Evolutionary conservation across 768 basidiomycete genomes (phyloP), one percentile per base, ranked within the genome.

Genomic region (Suillus weaverae): DNA sequence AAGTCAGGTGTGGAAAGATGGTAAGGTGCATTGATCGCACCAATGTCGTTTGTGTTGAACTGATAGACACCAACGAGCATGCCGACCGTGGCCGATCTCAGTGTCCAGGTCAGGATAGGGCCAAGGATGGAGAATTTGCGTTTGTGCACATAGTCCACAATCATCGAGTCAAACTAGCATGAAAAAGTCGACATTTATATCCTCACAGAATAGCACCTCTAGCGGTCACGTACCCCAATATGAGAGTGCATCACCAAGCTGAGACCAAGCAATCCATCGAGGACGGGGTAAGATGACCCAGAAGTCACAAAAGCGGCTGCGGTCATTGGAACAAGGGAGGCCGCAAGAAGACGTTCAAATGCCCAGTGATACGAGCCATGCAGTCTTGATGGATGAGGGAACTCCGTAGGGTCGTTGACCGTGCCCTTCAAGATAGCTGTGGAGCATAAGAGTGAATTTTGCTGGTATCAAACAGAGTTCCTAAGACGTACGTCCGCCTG

Each of bases 31-130:
- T 32, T 44, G 38, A 39, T 83, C 92, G 69, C 70, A 97, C 97
- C 96, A 67, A 99, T 89, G 74, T 99, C 97, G 74, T 97, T 95
- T 50, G 97, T 99, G 81, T 99, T 98, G 83, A 99, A 98, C 77
- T 97, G 91, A 81, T 97, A 99, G 5, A 98, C 85, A 16, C 97
- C 97, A 51, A 94, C 87, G 62, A 95, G 83, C 6, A 91, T 87
- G 30, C 88, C 94, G 44, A 89, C 86, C 35, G 97, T 98, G 5
- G 88, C 81, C 9, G 85, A 77, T 57, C 95, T 85, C 62, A 98
- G 81, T 10, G 81, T 75, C 97, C 97, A 99, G n/a, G 81, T 86
- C 16, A 77, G 71, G 56, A 89, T 62, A 1, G 81, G 86, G 11
- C 93, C 96, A 64, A 95, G 61, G 53, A 88, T 67, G 22, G 95